Evolutionary conservation across 331 rosid species (phyloP).

Genomic region (Erythrophleum ivorense): DNA sequence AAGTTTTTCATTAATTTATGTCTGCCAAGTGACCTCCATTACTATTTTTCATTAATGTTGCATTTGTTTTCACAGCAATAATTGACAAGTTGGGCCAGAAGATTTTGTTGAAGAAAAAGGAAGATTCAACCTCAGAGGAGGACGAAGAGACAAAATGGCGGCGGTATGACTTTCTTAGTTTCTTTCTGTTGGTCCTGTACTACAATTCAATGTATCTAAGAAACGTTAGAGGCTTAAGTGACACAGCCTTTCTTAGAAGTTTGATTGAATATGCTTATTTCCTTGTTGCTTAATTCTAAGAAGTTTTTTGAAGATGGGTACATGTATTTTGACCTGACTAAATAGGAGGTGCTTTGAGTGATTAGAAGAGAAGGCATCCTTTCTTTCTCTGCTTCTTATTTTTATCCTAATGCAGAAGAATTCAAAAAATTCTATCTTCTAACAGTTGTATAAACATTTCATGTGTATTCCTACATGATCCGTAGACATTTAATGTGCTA

Average conservation of each 20-base stretch:
- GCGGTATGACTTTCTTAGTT: constrained; percentile 55
- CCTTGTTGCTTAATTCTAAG: constrained; percentile 3
- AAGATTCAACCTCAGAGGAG: constrained; percentile 50
- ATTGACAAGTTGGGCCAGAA: constrained; percentile 69
- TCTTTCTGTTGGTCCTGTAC: constrained; percentile 21
- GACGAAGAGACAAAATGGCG: constrained; percentile 96
- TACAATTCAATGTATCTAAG: constrained; percentile 8
- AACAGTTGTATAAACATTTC: constrained; percentile 11
- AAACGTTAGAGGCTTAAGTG: constrained; percentile 26
- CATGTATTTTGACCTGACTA: constrained; percentile 18
- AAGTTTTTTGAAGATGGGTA: constrained; percentile 1
- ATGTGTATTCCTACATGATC: background rate
- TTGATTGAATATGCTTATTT: constrained; percentile 24
- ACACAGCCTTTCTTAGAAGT: background rate
- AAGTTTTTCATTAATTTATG: constrained; percentile 28
- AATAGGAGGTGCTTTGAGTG: constrained; percentile 21
- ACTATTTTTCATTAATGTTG: constrained; percentile 16
- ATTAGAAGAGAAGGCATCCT: constrained; percentile 25
- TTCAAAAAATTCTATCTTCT: constrained; percentile 20
- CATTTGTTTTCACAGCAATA: constrained; percentile 59
- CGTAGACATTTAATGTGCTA: constrained; percentile 11
- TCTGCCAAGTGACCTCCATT: background rate
- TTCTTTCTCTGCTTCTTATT: constrained; percentile 7
- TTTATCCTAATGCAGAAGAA: background rate
- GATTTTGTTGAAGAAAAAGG: constrained; percentile 52